phyloP scores from a whole-genome alignment of 805 yeast genomes.

The Lipomyces starkeyi region DNA sequence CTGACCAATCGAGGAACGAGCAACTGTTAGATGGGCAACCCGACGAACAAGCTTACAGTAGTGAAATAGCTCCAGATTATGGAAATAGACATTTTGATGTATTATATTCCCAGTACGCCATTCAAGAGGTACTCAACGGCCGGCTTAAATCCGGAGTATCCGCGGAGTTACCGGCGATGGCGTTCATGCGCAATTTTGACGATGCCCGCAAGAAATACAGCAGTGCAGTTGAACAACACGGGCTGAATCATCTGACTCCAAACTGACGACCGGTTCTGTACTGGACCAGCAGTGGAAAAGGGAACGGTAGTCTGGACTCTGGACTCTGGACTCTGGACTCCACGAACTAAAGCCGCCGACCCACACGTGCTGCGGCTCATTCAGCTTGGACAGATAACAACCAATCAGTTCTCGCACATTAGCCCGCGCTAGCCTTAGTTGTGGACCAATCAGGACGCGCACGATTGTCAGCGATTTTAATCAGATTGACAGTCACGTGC shows the following conservation, averaged over 20 bases:
- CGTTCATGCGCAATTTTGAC: too few relatives aligned
- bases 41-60: not conserved
- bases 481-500: conserved; percentile 22
- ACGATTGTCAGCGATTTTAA: conserved; percentile 18
- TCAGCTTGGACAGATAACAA: too few relatives aligned
- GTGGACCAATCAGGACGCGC: conserved; percentile 23
- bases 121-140: not conserved
- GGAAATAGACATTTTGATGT: not conserved
- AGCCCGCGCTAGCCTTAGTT: not conserved
- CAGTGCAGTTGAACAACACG: too few relatives aligned
- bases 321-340: too few relatives aligned
- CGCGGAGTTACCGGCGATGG: not conserved
- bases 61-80: not conserved
- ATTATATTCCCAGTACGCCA: too few relatives aligned
- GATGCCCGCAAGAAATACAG: too few relatives aligned
- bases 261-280: too few relatives aligned
- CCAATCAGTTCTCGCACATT: not conserved
- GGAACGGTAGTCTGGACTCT: too few relatives aligned
- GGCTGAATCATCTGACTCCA: not conserved
- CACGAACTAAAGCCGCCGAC: too few relatives aligned
- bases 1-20: too few relatives aligned
- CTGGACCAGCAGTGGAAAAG: too few relatives aligned
- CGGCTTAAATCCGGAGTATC: not conserved
- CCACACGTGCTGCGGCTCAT: too few relatives aligned
- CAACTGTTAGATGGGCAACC: not conserved